Evolutionary conservation across 805 yeast genomes (phyloP).

Genomic region (Metschnikowia henanensis): DNA sequence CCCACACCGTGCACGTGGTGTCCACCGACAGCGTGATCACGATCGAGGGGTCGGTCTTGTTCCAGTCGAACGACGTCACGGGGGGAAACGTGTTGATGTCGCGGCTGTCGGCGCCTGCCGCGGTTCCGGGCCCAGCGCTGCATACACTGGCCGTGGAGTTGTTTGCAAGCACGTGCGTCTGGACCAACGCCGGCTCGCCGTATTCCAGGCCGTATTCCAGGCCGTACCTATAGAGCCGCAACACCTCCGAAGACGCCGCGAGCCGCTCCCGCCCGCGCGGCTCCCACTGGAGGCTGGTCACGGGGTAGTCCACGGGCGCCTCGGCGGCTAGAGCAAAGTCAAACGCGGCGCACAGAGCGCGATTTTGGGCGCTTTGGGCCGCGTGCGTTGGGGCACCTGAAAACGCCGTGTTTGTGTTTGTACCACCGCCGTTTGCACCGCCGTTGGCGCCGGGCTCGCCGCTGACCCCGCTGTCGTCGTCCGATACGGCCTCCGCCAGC

Average conservation of each 20-base stretch:
- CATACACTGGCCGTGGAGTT: conserved; percentile 40
- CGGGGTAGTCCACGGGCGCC: conserved; percentile 59
- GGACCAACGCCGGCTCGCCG: conserved; percentile 37
- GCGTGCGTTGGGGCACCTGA: too few species aligned
- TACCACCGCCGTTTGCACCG: neutral
- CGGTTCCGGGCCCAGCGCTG: conserved; percentile 13
- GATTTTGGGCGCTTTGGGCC: neutral
- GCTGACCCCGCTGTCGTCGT: neutral
- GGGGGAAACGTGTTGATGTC: conserved; percentile 70
- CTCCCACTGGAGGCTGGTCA: conserved; percentile 76
- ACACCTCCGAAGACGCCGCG: conserved; percentile 71
- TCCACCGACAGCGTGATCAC: conserved; percentile 88
- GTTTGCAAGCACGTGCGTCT: conserved; percentile 41
- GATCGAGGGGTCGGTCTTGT: conserved; percentile 61
- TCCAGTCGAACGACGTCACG: conserved; percentile 94
- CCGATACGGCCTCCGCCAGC: neutral
- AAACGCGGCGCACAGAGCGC: conserved; percentile 15
- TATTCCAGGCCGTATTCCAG: conserved; percentile 43
- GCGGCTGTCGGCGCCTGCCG: conserved; percentile 41
- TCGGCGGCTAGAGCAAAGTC: conserved; percentile 53
- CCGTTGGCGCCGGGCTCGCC: neutral
- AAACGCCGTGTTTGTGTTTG: too few species aligned
- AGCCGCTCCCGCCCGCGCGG: conserved; percentile 48
- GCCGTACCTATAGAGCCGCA: conserved; percentile 61
- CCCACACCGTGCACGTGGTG: conserved; percentile 98